These are phyloP conservation scores for Sporothrix curviconia DNA, from an alignment of 2,329 filamentous ascomycete genomes.

Conservation along the genomic window DNA sequence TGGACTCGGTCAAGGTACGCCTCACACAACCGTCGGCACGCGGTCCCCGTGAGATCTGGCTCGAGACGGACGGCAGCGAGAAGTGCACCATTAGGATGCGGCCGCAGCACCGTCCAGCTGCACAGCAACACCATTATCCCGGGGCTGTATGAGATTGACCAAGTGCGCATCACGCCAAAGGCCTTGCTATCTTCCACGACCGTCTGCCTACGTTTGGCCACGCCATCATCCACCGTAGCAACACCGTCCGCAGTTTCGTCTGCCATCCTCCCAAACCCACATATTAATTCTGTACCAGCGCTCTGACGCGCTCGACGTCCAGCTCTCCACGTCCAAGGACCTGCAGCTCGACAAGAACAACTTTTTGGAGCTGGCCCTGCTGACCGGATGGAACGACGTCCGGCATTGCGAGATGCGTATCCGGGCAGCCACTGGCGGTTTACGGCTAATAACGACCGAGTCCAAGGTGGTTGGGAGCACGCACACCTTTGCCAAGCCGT, in stretches of 20 bases:
- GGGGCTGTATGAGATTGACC: conserved; percentile 69
- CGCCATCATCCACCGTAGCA: background rate
- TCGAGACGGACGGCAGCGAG: conserved; percentile 24
- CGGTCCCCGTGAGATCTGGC: conserved; percentile 51
- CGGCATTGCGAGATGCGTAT: conserved; percentile 53
- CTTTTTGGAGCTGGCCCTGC: conserved; percentile 66
- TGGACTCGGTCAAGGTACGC: conserved; percentile 59
- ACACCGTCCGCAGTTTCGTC: conserved; percentile 21
- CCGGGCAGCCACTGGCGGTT: conserved; percentile 57
- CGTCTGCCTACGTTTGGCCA: conserved; percentile 29
- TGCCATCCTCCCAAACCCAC: conserved; percentile 51
- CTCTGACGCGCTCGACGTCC: conserved; percentile 60
- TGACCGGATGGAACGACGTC: conserved; percentile 67
- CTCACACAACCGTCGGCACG: conserved; percentile 51
- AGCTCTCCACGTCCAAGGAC: conserved; percentile 58
- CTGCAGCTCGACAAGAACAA: conserved; percentile 76
- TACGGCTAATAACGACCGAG: conserved; percentile 57
- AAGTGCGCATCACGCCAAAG: conserved; percentile 56
- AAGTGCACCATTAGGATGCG: conserved; percentile 46
- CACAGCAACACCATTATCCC: conserved; percentile 56
- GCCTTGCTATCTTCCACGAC: conserved; percentile 62
- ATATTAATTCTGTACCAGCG: conserved; percentile 70
- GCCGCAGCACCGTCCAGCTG: conserved; percentile 41
- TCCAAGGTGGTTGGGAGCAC: conserved; percentile 41
- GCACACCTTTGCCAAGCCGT: conserved; percentile 37